Percentiles rank a stretch among this genome's conserved stretches.
phyloP scores from a whole-genome alignment of 169 alveolate genomes.

The Plasmodium billcollinsi region DNA sequence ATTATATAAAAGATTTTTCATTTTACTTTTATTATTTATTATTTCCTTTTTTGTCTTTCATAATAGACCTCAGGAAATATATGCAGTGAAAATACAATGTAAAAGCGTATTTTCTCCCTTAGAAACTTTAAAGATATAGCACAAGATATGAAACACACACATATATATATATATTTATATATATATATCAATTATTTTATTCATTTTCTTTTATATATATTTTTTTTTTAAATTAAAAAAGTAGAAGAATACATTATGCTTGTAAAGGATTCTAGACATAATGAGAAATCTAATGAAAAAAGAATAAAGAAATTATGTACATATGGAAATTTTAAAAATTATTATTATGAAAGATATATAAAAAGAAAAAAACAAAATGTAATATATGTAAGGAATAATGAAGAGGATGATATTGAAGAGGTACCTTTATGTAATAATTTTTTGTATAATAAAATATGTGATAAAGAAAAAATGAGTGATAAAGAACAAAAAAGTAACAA shows the following conservation, averaged over 20 bases:
- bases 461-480: not conserved
- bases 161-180: not conserved
- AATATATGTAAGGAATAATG: not conserved
- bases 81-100: too few relatives aligned
- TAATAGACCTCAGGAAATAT: too few relatives aligned
- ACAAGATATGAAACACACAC: too few relatives aligned
- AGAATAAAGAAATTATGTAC: not conserved
- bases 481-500: not conserved
- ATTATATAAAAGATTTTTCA: too few relatives aligned
- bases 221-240: not conserved
- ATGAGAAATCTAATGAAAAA: not conserved
- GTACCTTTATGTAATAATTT: too few relatives aligned
- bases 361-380: not conserved
- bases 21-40: too few relatives aligned
- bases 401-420: not conserved
- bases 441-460: not conserved
- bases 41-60: too few relatives aligned
- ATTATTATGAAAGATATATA: constrained; percentile 7
- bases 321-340: not conserved
- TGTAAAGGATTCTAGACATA: constrained; percentile 8
- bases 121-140: too few relatives aligned
- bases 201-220: not conserved
- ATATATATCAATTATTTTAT: not conserved
- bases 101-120: too few relatives aligned
- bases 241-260: not conserved